Evolutionary conservation across 345 rosid species (phyloP).

Genomic region (Abelmoschus esculentus): DNA sequence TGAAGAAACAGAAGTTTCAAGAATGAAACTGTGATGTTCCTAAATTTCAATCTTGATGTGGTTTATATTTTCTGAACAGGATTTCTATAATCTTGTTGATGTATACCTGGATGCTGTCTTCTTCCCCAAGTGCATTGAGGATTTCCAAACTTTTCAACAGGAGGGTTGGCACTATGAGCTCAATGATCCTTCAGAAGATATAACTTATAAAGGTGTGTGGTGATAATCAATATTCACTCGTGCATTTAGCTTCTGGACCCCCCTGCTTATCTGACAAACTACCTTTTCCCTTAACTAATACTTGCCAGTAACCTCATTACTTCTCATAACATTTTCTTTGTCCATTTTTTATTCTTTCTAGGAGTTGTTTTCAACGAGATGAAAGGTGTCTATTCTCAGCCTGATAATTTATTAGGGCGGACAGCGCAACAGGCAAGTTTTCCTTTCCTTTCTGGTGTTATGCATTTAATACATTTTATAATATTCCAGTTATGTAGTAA

Average conservation of each 20-base stretch:
- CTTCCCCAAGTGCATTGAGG: constrained; percentile 93
- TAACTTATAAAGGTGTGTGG: constrained; percentile 72
- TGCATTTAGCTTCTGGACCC: background rate
- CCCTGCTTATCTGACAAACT: background rate
- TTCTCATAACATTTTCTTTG: background rate
- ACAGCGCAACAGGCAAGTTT: constrained; percentile 67
- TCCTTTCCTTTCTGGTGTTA: background rate
- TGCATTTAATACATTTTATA: background rate
- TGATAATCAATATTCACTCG: constrained; percentile 4
- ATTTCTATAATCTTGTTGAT: constrained; percentile 92
- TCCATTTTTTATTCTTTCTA: constrained; percentile 18
- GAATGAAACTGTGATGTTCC: background rate
- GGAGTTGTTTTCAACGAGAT: constrained; percentile 99
- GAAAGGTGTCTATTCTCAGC: constrained; percentile 99
- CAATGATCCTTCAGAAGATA: constrained; percentile 72
- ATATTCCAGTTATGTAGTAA: background rate
- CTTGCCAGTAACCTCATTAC: background rate
- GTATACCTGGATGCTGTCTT: constrained; percentile 96
- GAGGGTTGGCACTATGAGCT: constrained; percentile 99
- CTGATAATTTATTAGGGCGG: constrained; percentile 87
- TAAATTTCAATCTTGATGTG: constrained; percentile 5
- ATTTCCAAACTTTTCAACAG: constrained; percentile 82
- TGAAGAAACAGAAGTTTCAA: background rate
- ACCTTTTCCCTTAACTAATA: background rate
- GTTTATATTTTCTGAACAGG: constrained; percentile 38